These are phyloP conservation scores for Penicillium corylophilum DNA, from an alignment of 2,329 filamentous ascomycete species.

Conservation along the genomic window DNA sequence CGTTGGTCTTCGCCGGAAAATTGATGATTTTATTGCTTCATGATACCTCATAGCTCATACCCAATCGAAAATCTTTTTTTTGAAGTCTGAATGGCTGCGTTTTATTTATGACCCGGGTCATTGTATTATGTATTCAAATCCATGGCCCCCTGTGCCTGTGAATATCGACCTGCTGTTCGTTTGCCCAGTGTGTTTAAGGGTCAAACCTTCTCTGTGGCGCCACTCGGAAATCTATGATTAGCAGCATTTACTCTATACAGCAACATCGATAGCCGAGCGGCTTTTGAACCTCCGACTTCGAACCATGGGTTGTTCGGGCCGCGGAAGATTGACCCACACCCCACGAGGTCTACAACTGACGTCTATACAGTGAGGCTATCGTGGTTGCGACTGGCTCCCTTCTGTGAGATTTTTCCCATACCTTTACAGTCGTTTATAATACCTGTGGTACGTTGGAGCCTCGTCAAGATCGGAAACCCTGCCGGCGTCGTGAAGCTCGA, in stretches of 20 bases:
- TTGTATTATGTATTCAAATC: neutral
- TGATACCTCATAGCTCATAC: neutral
- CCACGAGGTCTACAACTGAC: too few relatives aligned
- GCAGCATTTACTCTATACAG: neutral
- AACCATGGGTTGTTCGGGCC: slow-evolving; percentile 36
- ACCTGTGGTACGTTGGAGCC: too few relatives aligned
- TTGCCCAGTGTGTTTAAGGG: slow-evolving; percentile 18
- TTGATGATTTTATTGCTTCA: neutral
- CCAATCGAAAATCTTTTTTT: neutral
- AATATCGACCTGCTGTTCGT: slow-evolving; percentile 17
- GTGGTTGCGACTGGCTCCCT: neutral
- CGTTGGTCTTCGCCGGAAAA: neutral
- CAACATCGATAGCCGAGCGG: neutral
- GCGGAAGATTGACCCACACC: too few relatives aligned
- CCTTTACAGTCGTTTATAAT: too few relatives aligned
- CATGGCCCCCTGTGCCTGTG: slow-evolving; percentile 11
- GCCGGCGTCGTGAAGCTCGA: too few relatives aligned
- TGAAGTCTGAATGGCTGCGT: neutral
- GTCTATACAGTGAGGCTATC: neutral
- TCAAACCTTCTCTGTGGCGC: slow-evolving; percentile 8
- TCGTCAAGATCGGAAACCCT: too few relatives aligned
- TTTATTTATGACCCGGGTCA: too few relatives aligned
- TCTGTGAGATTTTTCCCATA: neutral
- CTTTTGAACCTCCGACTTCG: neutral
- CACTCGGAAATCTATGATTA: neutral